Base-by-base conservation (phyloP, 306 rosid genomes). In the Fragaria ananassa region DNA sequence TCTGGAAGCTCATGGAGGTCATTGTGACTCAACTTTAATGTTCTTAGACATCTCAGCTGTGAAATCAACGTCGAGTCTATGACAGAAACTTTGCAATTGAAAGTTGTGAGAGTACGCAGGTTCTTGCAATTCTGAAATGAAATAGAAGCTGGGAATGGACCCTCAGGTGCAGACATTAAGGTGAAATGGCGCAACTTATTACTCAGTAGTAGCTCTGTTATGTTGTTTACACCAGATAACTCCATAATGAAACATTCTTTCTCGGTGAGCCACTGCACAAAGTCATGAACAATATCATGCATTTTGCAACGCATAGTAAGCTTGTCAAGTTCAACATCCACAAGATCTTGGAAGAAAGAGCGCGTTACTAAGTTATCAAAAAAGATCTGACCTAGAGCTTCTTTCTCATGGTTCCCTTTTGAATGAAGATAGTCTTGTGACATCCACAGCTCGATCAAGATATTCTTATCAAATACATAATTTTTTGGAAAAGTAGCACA, bases 271-370 rank as follows among this genome's bases (percentile, higher is more conserved):
- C 41, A 76, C 25, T 54, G 74, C 3, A 63, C 67, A 67, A 76
- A 76, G 41, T 76, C 80, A 17, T 67, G 67, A 23, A 68, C 25
- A 50, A 37, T 67, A 17, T 66, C 74, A 54, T 76, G 80, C 80
- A 76, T 53, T 51, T 50, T 67, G 67, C 65, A 76, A 3, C 1
- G 2, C 1, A 14, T 1, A 41, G 39, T 39, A 21, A 8, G 44
- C 17, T 58, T 21, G 15, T 37, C 8, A 10, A 50, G 0, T 5
- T 1, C 35, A 18, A 2, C 56, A 42, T 23, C 61, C 23, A 5
- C 6, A 12, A 77, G 57, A 68, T 68, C 75, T 56, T 56, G 75
- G 27, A 68, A 77, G 10, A 78, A 31, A 25, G 70, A 58, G 21
- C 63, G 61, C 81, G 27, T 78, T 18, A 35, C 57, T 14, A 78